A percentile compares a stretch with the other conserved stretches of the same genome.
Evolutionary conservation across 2,329 filamentous ascomycete genomes (phyloP).

Genomic region (Colletotrichum sp.): DNA sequence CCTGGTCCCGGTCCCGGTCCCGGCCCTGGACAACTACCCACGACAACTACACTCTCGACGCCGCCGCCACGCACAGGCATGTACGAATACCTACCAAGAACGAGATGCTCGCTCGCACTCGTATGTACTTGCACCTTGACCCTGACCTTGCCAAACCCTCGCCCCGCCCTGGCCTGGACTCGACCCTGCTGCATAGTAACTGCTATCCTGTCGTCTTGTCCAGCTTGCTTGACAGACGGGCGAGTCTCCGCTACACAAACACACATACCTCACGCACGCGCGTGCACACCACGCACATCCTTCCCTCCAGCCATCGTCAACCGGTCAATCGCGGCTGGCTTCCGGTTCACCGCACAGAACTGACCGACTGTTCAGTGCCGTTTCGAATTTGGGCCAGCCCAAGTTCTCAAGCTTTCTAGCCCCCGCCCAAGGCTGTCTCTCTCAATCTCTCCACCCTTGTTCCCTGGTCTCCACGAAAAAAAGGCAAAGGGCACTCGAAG

Average conservation of each 20-base stretch:
- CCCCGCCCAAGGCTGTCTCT: neutral
- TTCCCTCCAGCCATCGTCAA: neutral
- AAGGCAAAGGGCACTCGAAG: slow-evolving; percentile 5
- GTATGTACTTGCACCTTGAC: neutral
- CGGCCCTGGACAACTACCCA: neutral
- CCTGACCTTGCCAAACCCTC: neutral
- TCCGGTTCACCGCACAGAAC: slow-evolving; percentile 14
- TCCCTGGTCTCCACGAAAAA: neutral
- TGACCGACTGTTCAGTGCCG: neutral
- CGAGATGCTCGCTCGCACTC: neutral
- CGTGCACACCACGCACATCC: neutral
- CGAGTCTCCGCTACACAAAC: neutral
- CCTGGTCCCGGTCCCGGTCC: neutral
- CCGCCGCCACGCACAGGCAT: neutral
- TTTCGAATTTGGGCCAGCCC: slow-evolving; percentile 10
- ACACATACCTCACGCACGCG: neutral
- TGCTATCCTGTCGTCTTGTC: neutral
- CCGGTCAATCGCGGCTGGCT: neutral
- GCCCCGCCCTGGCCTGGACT: neutral
- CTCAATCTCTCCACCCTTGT: neutral
- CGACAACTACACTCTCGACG: neutral
- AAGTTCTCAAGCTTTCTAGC: neutral
- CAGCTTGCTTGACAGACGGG: neutral
- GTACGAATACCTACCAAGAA: neutral
- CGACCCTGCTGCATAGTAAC: neutral